Base-by-base conservation (phyloP, 192 early-diverging fungal species). In the Chytriomyces hyalinus region DNA sequence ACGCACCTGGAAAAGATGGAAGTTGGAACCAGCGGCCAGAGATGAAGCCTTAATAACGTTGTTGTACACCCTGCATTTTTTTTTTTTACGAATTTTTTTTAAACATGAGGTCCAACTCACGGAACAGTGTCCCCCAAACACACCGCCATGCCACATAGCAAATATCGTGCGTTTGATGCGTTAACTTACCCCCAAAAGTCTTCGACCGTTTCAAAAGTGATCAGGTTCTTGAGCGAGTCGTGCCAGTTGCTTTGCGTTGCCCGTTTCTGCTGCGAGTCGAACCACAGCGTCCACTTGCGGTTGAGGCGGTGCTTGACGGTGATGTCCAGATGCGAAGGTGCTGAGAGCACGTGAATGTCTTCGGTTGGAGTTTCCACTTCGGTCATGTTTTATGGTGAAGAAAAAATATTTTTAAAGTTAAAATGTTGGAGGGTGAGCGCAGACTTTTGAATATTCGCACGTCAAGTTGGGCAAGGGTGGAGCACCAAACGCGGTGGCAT, bases 241-340 rank as follows among this genome's bases (percentile, higher is more conserved):
- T 90, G 88, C 96, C 96, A 98, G 79, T 87, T 93, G 61, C 86
- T 81, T 62, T 84, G 84, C 51, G 82, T 96, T 22, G 93, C 88
- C 80, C 91, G 90, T 86, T 92, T 93, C 70, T 81, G 88, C 57
- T 77, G 76, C 44, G 61, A 65, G 82, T 97, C 95, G 80, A 92
- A 97, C 95, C 95, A 99, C 76, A 99, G 85, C 44, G 95, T 95
- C 97, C 97, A 99, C 49, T 83, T 82, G 67, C 92, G 84, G 78
- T 96, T 90, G 49, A 99, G 90, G 62, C 91, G 92, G 78, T 99
- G 97, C 84, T 94, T 95, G 26, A 91, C 91, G 72, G 91, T 93
- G 82, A 89, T 94, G 79, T 92, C 84, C 22, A 85, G 66, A 28
- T 36, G 36, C 93, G 20, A 13, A 13, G 68, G 17, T 11, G 45